phyloP scores from a whole-genome alignment of 331 rosid genomes.

The Erythrophleum ivorense region DNA sequence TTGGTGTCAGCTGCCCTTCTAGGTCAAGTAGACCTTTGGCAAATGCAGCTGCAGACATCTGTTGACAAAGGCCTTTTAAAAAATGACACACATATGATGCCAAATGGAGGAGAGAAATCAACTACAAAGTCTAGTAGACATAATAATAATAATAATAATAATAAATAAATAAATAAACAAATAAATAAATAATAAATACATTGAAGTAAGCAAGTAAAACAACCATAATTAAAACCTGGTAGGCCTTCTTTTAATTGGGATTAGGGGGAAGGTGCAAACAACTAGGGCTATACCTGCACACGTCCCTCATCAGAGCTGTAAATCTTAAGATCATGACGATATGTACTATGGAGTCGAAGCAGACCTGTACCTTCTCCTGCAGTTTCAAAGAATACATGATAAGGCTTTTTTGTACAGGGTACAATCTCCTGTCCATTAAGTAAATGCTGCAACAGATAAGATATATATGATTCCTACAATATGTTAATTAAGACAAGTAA shows the following conservation, averaged over 20 bases:
- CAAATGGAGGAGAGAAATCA: slow-evolving; percentile 31
- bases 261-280: slow-evolving; percentile 6
- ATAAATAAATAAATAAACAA: not conserved
- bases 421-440: slow-evolving; percentile 7
- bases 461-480: not conserved
- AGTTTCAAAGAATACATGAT: slow-evolving; percentile 41
- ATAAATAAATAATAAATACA: not conserved
- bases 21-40: slow-evolving; percentile 99
- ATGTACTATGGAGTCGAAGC: slow-evolving; percentile 98
- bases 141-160: not conserved
- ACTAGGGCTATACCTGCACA: slow-evolving; percentile 78
- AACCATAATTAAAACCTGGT: slow-evolving; percentile 10
- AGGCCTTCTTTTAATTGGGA: slow-evolving; percentile 27
- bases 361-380: slow-evolving; percentile 98
- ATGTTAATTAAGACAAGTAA: not conserved
- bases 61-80: slow-evolving; percentile 44
- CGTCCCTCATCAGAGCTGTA: slow-evolving; percentile 99
- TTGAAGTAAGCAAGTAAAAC: not conserved
- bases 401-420: slow-evolving; percentile 30
- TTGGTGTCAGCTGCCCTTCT: slow-evolving; percentile 96
- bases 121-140: slow-evolving; percentile 6
- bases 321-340: slow-evolving; percentile 96
- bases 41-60: slow-evolving; percentile 99
- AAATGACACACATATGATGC: slow-evolving; percentile 39
- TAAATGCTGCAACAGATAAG: slow-evolving; percentile 17